Percentiles rank a stretch among this genome's conserved stretches.
These are phyloP conservation scores for Paecilomyces dactylethromorphus DNA, from an alignment of 2,329 filamentous ascomycete species.

Conservation along the genomic window DNA sequence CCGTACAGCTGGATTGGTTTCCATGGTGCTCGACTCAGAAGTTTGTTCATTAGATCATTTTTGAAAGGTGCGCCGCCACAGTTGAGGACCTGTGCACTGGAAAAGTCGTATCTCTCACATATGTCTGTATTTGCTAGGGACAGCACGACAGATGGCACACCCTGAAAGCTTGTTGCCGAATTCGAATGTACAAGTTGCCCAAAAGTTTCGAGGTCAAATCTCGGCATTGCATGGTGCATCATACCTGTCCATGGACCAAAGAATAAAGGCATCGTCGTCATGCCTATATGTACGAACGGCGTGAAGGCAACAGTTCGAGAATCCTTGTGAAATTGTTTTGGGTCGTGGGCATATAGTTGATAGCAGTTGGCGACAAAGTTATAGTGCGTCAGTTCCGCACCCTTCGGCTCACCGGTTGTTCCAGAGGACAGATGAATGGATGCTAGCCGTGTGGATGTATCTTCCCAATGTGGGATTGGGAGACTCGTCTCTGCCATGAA, in stretches of 20 bases:
- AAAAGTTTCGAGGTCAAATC: constrained; percentile 31
- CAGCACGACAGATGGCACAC: constrained; percentile 34
- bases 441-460: constrained; percentile 29
- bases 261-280: constrained; percentile 40
- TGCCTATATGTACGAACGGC: constrained; percentile 40
- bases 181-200: constrained; percentile 27
- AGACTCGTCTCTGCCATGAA: constrained; percentile 25
- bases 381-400: constrained; percentile 46
- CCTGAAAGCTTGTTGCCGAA: constrained; percentile 34
- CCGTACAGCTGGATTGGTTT: constrained; percentile 38
- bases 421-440: constrained; percentile 32
- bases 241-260: constrained; percentile 40
- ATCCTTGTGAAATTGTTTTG: constrained; percentile 26
- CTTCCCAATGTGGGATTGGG: constrained; percentile 28
- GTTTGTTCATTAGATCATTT: constrained; percentile 23
- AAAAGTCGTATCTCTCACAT: constrained; percentile 31
- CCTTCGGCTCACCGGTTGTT: constrained; percentile 51
- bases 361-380: constrained; percentile 39
- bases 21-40: constrained; percentile 30
- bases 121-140: constrained; percentile 31
- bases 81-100: constrained; percentile 29
- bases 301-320: constrained; percentile 36
- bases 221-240: constrained; percentile 40
- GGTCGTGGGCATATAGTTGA: constrained; percentile 34
- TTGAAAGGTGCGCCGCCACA: constrained; percentile 31